phyloP scores from a whole-genome alignment of 2,329 filamentous ascomycete genomes.

The Trichoderma pleuroti region DNA sequence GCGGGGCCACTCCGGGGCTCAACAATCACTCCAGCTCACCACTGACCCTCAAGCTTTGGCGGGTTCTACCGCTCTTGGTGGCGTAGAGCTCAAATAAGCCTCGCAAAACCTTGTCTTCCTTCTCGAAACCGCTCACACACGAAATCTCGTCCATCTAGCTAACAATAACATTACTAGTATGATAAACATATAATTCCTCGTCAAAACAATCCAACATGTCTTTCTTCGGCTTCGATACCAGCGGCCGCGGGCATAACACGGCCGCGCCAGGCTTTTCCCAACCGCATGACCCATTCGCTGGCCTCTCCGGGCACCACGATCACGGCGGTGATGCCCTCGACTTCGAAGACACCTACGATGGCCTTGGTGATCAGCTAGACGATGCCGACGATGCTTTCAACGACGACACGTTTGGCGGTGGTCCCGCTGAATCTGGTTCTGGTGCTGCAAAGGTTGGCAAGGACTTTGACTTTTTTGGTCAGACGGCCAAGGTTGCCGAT shows the following conservation, averaged over 20 bases:
- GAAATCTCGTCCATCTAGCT: slow-evolving; percentile 8
- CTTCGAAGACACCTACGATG: slow-evolving; percentile 97
- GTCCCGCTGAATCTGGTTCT: slow-evolving; percentile 23
- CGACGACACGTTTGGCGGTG: slow-evolving; percentile 80
- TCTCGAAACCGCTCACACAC: not conserved
- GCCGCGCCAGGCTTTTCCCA: slow-evolving; percentile 78
- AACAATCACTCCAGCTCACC: not conserved
- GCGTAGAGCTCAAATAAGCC: not conserved
- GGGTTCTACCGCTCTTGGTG: not conserved
- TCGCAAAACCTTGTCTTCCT: not conserved
- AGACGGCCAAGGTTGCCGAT: slow-evolving; percentile 80
- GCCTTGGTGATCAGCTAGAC: slow-evolving; percentile 83
- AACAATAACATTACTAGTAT: slow-evolving; percentile 25
- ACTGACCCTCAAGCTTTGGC: not conserved
- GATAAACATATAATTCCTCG: slow-evolving; percentile 21
- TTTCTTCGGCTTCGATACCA: slow-evolving; percentile 85
- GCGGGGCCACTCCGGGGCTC: not conserved
- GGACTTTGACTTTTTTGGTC: slow-evolving; percentile 96
- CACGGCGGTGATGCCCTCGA: slow-evolving; percentile 60
- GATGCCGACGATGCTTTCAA: slow-evolving; percentile 94
- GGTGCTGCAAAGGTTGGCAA: slow-evolving; percentile 62
- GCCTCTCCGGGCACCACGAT: slow-evolving; percentile 64
- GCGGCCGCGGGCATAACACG: slow-evolving; percentile 56
- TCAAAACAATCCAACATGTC: slow-evolving; percentile 59
- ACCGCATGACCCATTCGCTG: slow-evolving; percentile 80